Evolutionary conservation across 2,329 filamentous ascomycete genomes (phyloP), one percentile per base, ranked within the genome.

Genomic region (Beauveria rudraprayagi): DNA sequence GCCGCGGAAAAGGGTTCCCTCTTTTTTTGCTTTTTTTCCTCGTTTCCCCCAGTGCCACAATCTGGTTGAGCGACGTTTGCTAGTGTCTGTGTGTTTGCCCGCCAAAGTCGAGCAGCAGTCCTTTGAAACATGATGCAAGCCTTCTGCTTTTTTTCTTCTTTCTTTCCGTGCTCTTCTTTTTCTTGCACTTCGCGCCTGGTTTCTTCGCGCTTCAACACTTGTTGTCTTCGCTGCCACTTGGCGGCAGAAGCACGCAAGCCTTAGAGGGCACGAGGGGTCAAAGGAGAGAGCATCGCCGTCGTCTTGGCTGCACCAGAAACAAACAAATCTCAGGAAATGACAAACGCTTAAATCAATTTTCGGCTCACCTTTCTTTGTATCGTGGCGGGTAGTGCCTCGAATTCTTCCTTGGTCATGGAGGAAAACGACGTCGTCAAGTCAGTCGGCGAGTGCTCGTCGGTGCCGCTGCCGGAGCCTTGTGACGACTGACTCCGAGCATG

Each of bases 301-400:
- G 34, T 37, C 19, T 19, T 34, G 17, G 30, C 19, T 34, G 5
- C 7, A 37, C 28, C 44, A 53, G 22, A 41, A 58, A 26, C 41
- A 53, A 24, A 37, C 14, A 50, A 59, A 10, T 40, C 28, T 46
- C 24, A 56, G 28, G 28, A 30, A 41, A 41, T 24, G 17, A 28
- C 7, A n/a, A 37, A 37, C 6, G n/a, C 34, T 16, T 2, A 37
- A 22, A 37, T 37, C 34, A 6, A 37, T 14, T 16, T n/a, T 9
- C 5, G 5, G 30, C 65, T 60, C 62, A 66, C 65, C 63, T 66
- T 66, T 60, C 65, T 64, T 51, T 63, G 64, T 58, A 66, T 65
- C 5, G 65, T 65, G 9, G 57, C 55, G 10, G 65, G 65, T 9
- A 66, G 48, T 24, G 62, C 59, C 19, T 61, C 57, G 19, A 64